A percentile compares a stretch with the other conserved stretches of the same genome.
Conservation (phyloP, 768 basidiomycete species). For the Neoboletus subvelutipes region DNA sequence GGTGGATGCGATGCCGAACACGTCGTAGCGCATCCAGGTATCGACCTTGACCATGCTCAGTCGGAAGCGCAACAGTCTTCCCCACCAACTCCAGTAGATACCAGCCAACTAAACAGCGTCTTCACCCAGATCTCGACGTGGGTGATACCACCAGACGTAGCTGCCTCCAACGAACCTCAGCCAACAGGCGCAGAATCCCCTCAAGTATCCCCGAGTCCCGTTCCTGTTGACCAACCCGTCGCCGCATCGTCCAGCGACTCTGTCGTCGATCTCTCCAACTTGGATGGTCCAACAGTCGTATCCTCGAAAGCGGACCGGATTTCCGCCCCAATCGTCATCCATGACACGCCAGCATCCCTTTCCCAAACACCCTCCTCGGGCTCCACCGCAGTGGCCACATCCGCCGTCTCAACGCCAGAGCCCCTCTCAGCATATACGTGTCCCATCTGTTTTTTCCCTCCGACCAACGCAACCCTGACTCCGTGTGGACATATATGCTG, state of each 20-base stretch:
- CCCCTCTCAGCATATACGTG: conserved; percentile 66
- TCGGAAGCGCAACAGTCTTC: neutral
- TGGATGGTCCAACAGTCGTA: neutral
- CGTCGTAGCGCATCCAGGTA: neutral
- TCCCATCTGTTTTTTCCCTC: conserved; percentile 77
- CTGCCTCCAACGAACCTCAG: neutral
- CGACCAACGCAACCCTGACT: conserved; percentile 72
- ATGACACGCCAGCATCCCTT: neutral
- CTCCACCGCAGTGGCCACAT: neutral
- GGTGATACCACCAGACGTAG: conserved; percentile 18
- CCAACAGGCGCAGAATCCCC: neutral
- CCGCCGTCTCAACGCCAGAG: conserved; percentile 10
- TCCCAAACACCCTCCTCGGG: neutral
- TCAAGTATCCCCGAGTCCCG: neutral
- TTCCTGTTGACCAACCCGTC: neutral
- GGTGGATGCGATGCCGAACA: neutral
- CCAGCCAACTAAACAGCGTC: neutral
- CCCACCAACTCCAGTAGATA: neutral
- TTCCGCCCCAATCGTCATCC: neutral
- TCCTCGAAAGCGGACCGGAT: neutral
- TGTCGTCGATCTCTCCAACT: conserved; percentile 6
- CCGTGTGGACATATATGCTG: conserved; percentile 82
- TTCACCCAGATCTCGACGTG: conserved; percentile 21
- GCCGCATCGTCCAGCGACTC: neutral
- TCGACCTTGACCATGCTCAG: neutral